Base-by-base conservation (phyloP, 305 asterid genomes). In the Caryopteris hybrid region DNA sequence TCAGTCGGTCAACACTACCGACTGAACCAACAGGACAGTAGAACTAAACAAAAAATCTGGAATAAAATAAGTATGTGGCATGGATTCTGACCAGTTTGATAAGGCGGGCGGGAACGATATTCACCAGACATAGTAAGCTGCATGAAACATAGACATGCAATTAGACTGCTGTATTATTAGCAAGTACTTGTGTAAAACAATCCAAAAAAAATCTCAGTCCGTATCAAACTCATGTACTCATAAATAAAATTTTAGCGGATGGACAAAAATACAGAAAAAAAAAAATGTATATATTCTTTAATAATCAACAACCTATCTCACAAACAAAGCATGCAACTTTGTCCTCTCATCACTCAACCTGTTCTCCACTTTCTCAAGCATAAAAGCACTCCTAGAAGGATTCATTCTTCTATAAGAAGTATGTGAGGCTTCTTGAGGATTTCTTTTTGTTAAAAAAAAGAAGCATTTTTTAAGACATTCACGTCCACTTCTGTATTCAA, bases 111-210 rank as follows among this genome's bases (percentile, higher is more conserved):
- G n/a, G n/a, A 64, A 11, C 96, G 94, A 74, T 74, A 79, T 64
- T 94, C 99, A 50, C 95, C 92, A 5, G 74, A 81, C 89, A 91
- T 77, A 6, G 90, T 84, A 70, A 80, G 85, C 99, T 94, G 96
- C 91, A 87, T 41, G 27, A 75, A 23, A 76, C 45, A 34, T 36
- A 61, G 66, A 74, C 45, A 29, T 5, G 58, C 23, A 68, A 69
- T 61, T 62, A 86, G 81, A n/a, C n/a, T n/a, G n/a, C n/a, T n/a
- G n/a, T n/a, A n/a, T n/a, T n/a, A n/a, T n/a, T n/a, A n/a, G n/a
- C n/a, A n/a, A n/a, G n/a, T n/a, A 46, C 57, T 72, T 16, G 22
- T 39, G 59, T 17, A 36, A 69, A 74, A 14, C 63, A 65, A 47
- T 38, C 29, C 6, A 61, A 54, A 45, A 41, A 63, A 45, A 72